A percentile compares a stretch with the other conserved stretches of the same genome.
phyloP scores from a whole-genome alignment of 2,329 filamentous ascomycete genomes.

The Zalaria obscura region DNA sequence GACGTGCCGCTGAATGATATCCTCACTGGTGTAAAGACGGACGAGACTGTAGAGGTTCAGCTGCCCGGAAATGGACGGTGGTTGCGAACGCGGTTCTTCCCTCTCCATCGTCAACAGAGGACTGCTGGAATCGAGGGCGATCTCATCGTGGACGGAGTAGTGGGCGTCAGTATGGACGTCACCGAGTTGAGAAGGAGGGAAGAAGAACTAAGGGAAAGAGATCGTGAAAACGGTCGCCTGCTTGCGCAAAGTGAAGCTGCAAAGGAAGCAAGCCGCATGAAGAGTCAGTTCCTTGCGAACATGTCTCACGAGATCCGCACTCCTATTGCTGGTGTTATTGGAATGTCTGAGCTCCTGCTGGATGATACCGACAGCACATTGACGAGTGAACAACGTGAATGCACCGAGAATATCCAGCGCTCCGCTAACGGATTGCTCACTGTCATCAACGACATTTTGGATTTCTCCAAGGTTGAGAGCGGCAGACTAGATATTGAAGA shows the following conservation, averaged over 20 bases:
- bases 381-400: constrained; percentile 57
- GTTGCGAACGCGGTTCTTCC: constrained; percentile 59
- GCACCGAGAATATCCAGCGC: constrained; percentile 62
- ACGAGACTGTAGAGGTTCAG: constrained; percentile 51
- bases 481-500: constrained; percentile 66
- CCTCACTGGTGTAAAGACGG: constrained; percentile 42
- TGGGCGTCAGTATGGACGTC: constrained; percentile 68
- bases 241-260: constrained; percentile 64
- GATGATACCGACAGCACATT: constrained; percentile 43
- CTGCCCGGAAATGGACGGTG: constrained; percentile 44
- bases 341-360: constrained; percentile 61
- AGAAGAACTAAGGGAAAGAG: constrained; percentile 46
- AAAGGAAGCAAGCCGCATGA: constrained; percentile 66
- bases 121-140: constrained; percentile 36
- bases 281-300: constrained; percentile 67
- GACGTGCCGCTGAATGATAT: constrained; percentile 46
- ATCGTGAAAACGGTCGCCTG: constrained; percentile 51
- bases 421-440: constrained; percentile 71
- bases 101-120: constrained; percentile 44
- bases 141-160: constrained; percentile 52
- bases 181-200: constrained; percentile 57
- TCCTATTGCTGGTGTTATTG: constrained; percentile 70
- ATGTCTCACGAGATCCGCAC: constrained; percentile 24
- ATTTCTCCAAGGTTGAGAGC: constrained; percentile 77
- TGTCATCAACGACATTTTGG: constrained; percentile 82